phyloP scores from a whole-genome alignment of 257 asterid genomes.

The Lithospermum erythrorhizon region DNA sequence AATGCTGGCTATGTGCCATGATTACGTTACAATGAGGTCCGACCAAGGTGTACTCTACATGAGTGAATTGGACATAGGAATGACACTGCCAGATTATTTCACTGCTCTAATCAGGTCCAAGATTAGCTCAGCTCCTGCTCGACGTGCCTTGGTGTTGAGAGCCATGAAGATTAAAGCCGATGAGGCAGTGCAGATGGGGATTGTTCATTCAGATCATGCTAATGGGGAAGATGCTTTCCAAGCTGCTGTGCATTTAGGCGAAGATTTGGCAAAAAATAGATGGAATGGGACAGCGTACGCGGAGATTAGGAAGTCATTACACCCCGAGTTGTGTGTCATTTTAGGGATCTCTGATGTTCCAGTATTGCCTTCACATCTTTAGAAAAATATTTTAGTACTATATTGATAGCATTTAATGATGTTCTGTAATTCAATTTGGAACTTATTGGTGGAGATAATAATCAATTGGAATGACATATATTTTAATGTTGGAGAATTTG shows the following conservation, averaged over 20 bases:
- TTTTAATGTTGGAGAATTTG: too few relatives aligned
- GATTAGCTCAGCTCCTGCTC: slow-evolving; percentile 26
- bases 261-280: slow-evolving; percentile 37
- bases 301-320: slow-evolving; percentile 47
- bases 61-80: slow-evolving; percentile 83
- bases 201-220: slow-evolving; percentile 39
- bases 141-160: slow-evolving; percentile 39
- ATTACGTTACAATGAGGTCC: slow-evolving; percentile 53
- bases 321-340: slow-evolving; percentile 44
- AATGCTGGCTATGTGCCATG: slow-evolving; percentile 61
- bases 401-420: too few relatives aligned
- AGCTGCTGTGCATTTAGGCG: slow-evolving; percentile 43
- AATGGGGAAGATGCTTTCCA: slow-evolving; percentile 41
- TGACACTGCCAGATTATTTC: slow-evolving; percentile 71
- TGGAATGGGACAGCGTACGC: slow-evolving; percentile 63
- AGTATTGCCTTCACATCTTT: slow-evolving; percentile 48
- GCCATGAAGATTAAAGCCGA: slow-evolving; percentile 48
- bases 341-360: slow-evolving; percentile 32
- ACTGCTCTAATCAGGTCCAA: slow-evolving; percentile 45
- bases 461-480: too few relatives aligned
- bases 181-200: slow-evolving; percentile 51
- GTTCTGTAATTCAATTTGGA: background rate
- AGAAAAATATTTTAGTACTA: slow-evolving; percentile 6
- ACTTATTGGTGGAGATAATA: background rate
- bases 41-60: slow-evolving; percentile 55